Evolutionary conservation across 2,329 filamentous ascomycete species (phyloP).

Genomic region (Calonectria pauciramosa): DNA sequence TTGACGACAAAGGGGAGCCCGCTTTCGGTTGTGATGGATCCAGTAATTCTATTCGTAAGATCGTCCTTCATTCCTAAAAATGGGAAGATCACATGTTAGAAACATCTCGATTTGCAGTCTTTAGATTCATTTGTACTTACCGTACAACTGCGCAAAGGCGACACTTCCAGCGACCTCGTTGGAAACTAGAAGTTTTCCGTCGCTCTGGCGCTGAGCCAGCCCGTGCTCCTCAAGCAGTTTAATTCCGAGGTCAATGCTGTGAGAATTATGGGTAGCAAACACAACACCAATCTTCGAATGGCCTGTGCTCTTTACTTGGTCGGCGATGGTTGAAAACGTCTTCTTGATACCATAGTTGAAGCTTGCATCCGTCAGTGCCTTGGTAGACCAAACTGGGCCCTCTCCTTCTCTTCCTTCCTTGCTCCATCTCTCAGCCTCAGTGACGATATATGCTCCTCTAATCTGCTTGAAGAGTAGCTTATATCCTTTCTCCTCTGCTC

Average conservation of each 20-base stretch:
- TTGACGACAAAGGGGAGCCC: conserved; percentile 34
- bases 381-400: conserved; percentile 28
- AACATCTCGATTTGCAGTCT: background rate
- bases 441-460: conserved; percentile 31
- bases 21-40: conserved; percentile 21
- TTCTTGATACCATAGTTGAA: conserved; percentile 34
- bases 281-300: conserved; percentile 26
- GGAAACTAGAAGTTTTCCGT: conserved; percentile 17
- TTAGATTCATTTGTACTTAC: background rate
- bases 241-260: conserved; percentile 30
- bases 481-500: conserved; percentile 36
- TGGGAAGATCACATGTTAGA: no score
- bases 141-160: conserved; percentile 31
- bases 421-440: conserved; percentile 30
- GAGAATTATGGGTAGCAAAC: conserved; percentile 31
- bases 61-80: conserved; percentile 34
- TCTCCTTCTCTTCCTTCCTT: conserved; percentile 19
- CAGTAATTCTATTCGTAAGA: conserved; percentile 32
- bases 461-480: conserved; percentile 37
- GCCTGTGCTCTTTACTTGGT: conserved; percentile 18
- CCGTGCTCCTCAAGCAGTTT: conserved; percentile 24
- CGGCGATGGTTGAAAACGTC: conserved; percentile 20
- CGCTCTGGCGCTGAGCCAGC: conserved; percentile 2
- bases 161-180: conserved; percentile 29
- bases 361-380: conserved; percentile 26